Percentiles rank a stretch among this genome's conserved stretches.
phyloP scores from a whole-genome alignment of 805 yeast species.

The Schwanniomyces polymorphus region DNA sequence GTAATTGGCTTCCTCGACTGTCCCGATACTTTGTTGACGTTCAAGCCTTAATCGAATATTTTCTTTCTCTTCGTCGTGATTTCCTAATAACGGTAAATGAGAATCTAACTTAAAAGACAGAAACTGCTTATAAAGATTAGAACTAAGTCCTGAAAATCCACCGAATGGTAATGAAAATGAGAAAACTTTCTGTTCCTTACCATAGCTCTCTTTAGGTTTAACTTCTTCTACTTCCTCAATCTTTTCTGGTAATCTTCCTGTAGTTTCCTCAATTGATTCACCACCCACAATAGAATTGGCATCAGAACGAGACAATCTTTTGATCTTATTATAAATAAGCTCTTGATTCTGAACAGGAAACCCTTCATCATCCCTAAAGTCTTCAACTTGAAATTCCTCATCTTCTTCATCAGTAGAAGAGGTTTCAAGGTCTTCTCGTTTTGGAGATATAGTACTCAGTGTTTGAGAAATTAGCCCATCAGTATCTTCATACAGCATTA shows the following conservation, averaged over 20 bases:
- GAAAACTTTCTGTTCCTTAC: slow-evolving; percentile 43
- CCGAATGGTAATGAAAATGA: slow-evolving; percentile 63
- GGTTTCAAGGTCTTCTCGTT: background rate
- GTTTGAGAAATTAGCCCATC: background rate
- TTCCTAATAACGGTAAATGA: slow-evolving; percentile 20
- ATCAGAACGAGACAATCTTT: slow-evolving; percentile 24
- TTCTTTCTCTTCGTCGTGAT: slow-evolving; percentile 12
- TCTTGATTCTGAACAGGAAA: background rate
- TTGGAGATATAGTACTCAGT: background rate
- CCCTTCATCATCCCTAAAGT: background rate
- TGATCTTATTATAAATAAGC: background rate
- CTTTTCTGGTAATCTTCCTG: slow-evolving; percentile 10
- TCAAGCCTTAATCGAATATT: slow-evolving; percentile 42
- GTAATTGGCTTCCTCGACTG: slow-evolving; percentile 61
- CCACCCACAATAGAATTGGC: slow-evolving; percentile 57
- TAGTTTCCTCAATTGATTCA: slow-evolving; percentile 23
- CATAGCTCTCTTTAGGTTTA: slow-evolving; percentile 7
- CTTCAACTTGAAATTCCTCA: slow-evolving; percentile 2
- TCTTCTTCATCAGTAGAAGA: background rate
- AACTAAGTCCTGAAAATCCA: slow-evolving; percentile 29
- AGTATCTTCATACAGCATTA: background rate
- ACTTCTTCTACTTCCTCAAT: slow-evolving; percentile 12
- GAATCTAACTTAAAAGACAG: slow-evolving; percentile 20
- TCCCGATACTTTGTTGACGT: slow-evolving; percentile 58
- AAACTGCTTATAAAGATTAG: slow-evolving; percentile 26